Evolutionary conservation across 352 stramenopile species (phyloP), one percentile per base, ranked within the genome.

Genomic region (Phytophthora pseudosyringae): DNA sequence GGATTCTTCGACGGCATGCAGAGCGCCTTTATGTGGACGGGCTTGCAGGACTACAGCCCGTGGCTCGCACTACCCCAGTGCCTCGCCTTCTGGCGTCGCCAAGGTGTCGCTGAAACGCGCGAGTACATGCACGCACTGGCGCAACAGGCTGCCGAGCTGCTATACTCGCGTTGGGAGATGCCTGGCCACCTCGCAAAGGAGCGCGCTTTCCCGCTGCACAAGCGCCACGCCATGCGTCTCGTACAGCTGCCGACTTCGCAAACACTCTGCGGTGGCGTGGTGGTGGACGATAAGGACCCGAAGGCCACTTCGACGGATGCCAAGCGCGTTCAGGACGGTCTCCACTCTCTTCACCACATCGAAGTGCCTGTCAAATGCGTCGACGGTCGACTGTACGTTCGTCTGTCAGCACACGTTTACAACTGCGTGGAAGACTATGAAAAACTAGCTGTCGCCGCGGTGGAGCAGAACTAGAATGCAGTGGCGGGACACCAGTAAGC

Each of bases 321-420:
- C 45, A 97, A 98, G 47, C 71, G 76, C n/a, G 78, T 98, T 15
- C 94, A 98, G 76, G 94, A 98, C 64, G 81, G 74, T 57, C 75
- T 98, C 16, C 95, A 97, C 70, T 59, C 78, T 16, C 25, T 48
- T 15, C 71, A 94, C 47, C 54, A 62, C 18, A 94, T 98, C 44
- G 95, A 98, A 82, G 92, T 97, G 40, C 95, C 95, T 9, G 81
- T 98, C 33, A 98, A 98, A 71, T 97, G 88, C 57, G 73, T 98
- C 15, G 78, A 94, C 31, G 87, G 81, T 0, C 64, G 70, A 25
- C 70, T 98, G 1, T 98, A 94, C 76, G 83, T 97, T 25, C 83
- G 95, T 43, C 68, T 98, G 18, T 98, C 91, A 4, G 88, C 82
- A 32, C 93, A 98, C 64, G 67, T 98, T 44, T 98, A 98, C 77